Evolutionary conservation across 75 land plant species (phyloP).

Genomic region (Larix kaempferi): DNA sequence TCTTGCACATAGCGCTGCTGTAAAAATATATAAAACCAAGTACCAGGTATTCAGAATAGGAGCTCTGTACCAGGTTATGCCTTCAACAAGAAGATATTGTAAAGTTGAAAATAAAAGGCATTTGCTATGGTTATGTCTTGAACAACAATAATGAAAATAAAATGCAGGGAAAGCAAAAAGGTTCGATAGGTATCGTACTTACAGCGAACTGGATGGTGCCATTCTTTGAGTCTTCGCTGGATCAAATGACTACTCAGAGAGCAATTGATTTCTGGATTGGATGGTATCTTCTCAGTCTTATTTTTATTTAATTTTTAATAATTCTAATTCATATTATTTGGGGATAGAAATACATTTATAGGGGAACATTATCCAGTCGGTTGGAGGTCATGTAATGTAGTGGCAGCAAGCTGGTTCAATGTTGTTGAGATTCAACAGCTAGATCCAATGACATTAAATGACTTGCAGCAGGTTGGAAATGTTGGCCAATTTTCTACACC

Average conservation of each 20-base stretch:
- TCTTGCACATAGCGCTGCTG: slow-evolving; percentile 35
- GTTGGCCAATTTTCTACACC: too few relatives aligned
- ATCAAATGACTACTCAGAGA: slow-evolving; percentile 27
- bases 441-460: too few relatives aligned
- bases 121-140: too few relatives aligned
- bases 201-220: slow-evolving; percentile 31
- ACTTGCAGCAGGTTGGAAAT: too few relatives aligned
- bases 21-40: slow-evolving; percentile 21
- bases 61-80: neutral
- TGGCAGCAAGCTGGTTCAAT: too few relatives aligned
- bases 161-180: slow-evolving; percentile 25
- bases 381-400: too few relatives aligned
- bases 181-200: slow-evolving; percentile 26
- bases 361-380: too few relatives aligned
- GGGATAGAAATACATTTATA: too few relatives aligned
- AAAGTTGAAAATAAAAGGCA: slow-evolving; percentile 5
- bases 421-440: too few relatives aligned
- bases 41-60: neutral
- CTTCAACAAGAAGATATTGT: too few relatives aligned
- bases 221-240: slow-evolving; percentile 4
- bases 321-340: neutral
- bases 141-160: too few relatives aligned
- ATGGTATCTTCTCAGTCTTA: slow-evolving; percentile 20
- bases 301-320: too few relatives aligned
- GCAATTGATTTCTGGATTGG: slow-evolving; percentile 19